Base-by-base conservation (phyloP, 1,284 basidiomycete species). In the Rhodotorula sp. region DNA sequence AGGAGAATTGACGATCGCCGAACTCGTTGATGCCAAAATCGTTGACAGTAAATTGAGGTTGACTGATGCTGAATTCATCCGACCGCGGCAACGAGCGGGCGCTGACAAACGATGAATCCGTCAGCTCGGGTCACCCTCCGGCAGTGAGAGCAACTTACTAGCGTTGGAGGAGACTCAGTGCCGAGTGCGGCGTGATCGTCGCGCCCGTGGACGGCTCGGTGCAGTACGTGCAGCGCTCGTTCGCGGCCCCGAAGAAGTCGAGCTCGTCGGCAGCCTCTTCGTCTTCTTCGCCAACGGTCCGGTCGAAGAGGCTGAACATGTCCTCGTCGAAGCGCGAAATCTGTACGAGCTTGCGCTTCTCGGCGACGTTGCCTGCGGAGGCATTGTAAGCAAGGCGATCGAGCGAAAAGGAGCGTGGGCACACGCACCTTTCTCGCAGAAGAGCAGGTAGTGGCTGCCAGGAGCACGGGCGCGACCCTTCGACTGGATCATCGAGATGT, bases 401-500 rank as follows among this genome's bases (percentile, higher is more conserved):
- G 54, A 23, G 56, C 1, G 29, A 34, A 16, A 16, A 12, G 26
- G 23, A 23, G 29, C 57, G 20, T 18, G 31, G 59, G 39, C 39
- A 43, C 2, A 10, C 39, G 10, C 10, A 43, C 39, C 62, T 16
- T 64, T 26, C 46, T 70, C 56, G 58, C 58, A 29, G 58, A 70
- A 67, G 34, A 70, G 58, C 29, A 70, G 15, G 64, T 67, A 70
- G 49, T 70, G 65, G 3, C 48, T 54, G 2, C 61, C 64, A 2
- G 56, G n/a, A 6, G 64, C 48, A 4, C 69, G n/a, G 21, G 69
- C 69, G 31, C 69, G 65, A 2, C 69, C 69, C 1, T 57, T 31
- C 4, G 56, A 64, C 62, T 70, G 69, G 23, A 63, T 56, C 34
- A 47, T 59, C 29, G 61, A 47, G 54, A 70, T 61, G 49, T 70